Percentiles rank a stretch among this genome's conserved stretches.
These are phyloP conservation scores for Parietaria judaica DNA, from an alignment of 306 rosid genomes.

Conservation along the genomic window DNA sequence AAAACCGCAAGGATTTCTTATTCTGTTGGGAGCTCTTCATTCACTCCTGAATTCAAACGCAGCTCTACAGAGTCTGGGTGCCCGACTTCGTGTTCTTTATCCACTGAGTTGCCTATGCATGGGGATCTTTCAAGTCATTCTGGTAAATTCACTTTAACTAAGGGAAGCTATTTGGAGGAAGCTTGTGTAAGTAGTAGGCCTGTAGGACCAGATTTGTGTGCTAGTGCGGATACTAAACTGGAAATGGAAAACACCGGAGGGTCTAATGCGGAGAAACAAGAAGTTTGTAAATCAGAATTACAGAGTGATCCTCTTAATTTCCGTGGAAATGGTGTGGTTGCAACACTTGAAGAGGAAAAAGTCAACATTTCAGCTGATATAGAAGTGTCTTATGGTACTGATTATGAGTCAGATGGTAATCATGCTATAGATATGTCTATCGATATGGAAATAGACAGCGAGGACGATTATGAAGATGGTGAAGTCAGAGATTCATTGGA, in stretches of 20 bases:
- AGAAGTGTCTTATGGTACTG: conserved; percentile 58
- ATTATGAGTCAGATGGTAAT: conserved; percentile 74
- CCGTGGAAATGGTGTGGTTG: conserved; percentile 42
- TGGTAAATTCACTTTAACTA: conserved; percentile 13
- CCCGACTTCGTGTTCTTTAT: conserved; percentile 24
- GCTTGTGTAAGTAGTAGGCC: conserved; percentile 27
- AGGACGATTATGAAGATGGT: conserved; percentile 76
- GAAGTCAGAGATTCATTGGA: conserved; percentile 59
- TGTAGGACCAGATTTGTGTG: conserved; percentile 22
- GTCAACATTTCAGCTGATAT: conserved; percentile 52
- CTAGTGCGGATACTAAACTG: conserved; percentile 22
- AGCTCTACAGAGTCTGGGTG: conserved; percentile 22
- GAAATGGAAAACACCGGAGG: conserved; percentile 23
- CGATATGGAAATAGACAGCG: conserved; percentile 33
- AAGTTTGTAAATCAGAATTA: conserved; percentile 31
- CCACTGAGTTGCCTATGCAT: conserved; percentile 22
- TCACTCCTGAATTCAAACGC: conserved; percentile 19
- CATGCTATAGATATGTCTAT: conserved; percentile 45
- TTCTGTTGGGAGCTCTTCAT: conserved; percentile 26
- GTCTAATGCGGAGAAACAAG: conserved; percentile 20
- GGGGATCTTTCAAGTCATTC: conserved; percentile 21
- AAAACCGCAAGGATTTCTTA: conserved; percentile 12
- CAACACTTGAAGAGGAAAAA: conserved; percentile 75
- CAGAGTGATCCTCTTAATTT: conserved; percentile 29
- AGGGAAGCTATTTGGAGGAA: conserved; percentile 23